phyloP scores from a whole-genome alignment of 2,329 filamentous ascomycete genomes.

The Tolypocladium paradoxum region DNA sequence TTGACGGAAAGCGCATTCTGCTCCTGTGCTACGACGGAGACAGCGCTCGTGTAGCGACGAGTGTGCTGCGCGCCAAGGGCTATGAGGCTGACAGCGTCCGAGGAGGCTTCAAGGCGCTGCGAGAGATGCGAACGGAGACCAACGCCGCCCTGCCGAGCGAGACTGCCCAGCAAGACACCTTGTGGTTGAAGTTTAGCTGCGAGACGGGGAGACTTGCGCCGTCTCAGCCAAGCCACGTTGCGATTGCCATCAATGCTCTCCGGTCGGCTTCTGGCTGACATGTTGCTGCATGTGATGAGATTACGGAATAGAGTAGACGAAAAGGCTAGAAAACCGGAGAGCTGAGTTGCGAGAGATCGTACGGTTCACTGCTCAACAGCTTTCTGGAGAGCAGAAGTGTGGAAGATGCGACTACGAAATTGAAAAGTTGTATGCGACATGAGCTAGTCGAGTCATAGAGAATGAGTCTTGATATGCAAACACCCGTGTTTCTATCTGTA shows the following conservation, averaged over 20 bases:
- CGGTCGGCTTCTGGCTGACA: background rate
- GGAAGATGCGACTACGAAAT: too few relatives aligned
- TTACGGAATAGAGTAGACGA: background rate
- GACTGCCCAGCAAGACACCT: background rate
- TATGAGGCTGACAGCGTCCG: conserved; percentile 33
- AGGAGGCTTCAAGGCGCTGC: conserved; percentile 23
- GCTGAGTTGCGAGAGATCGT: background rate
- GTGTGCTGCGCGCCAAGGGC: conserved; percentile 39
- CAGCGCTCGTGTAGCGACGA: conserved; percentile 40
- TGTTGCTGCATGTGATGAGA: background rate
- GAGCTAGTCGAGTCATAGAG: too few relatives aligned
- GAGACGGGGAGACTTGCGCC: background rate
- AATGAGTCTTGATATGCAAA: too few relatives aligned
- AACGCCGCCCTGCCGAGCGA: background rate
- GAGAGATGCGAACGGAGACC: background rate
- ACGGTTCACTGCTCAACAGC: background rate
- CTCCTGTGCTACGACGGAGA: conserved; percentile 45
- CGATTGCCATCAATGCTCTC: background rate
- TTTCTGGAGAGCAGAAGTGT: too few relatives aligned
- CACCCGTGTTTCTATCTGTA: too few relatives aligned
- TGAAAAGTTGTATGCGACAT: too few relatives aligned
- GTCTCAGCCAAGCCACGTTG: background rate
- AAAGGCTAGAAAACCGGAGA: background rate
- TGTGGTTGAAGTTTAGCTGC: background rate
- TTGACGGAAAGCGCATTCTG: conserved; percentile 26